Conservation (phyloP, 2,329 filamentous ascomycete genomes). For the Aureobasidium sp. region DNA sequence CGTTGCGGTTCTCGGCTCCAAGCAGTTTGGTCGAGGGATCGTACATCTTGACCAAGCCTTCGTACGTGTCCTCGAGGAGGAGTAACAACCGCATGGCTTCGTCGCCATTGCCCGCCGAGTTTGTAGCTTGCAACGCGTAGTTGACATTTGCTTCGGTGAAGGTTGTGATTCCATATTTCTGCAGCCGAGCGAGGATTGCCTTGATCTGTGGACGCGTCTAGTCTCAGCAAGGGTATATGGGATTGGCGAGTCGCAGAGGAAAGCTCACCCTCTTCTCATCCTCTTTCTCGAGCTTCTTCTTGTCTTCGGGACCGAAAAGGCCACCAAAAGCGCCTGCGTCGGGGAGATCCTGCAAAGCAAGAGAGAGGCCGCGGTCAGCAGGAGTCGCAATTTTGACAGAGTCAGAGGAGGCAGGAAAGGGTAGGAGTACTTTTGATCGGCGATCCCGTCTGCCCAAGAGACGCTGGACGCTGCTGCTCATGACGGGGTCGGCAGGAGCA, state of each 20-base stretch:
- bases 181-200: constrained; percentile 44
- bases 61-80: constrained; percentile 71
- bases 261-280: constrained; percentile 41
- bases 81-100: constrained; percentile 69
- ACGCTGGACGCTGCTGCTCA: constrained; percentile 44
- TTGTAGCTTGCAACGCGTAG: constrained; percentile 54
- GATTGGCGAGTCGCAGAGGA: not conserved
- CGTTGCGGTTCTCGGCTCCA: constrained; percentile 76
- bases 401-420: not conserved
- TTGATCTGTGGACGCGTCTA: constrained; percentile 36
- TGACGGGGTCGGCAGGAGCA: constrained; percentile 16
- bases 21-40: constrained; percentile 63
- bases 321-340: constrained; percentile 50
- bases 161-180: constrained; percentile 44
- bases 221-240: not conserved
- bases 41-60: constrained; percentile 70
- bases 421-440: constrained; percentile 11
- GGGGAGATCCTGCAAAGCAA: constrained; percentile 1
- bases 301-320: constrained; percentile 55
- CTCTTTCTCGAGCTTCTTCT: constrained; percentile 49
- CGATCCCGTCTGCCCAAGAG: constrained; percentile 58
- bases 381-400: not conserved
- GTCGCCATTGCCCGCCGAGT: constrained; percentile 61
- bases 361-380: not conserved
- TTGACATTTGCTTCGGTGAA: constrained; percentile 55